Conservation (phyloP, 768 basidiomycete species). For the Amanita polypyramis region DNA sequence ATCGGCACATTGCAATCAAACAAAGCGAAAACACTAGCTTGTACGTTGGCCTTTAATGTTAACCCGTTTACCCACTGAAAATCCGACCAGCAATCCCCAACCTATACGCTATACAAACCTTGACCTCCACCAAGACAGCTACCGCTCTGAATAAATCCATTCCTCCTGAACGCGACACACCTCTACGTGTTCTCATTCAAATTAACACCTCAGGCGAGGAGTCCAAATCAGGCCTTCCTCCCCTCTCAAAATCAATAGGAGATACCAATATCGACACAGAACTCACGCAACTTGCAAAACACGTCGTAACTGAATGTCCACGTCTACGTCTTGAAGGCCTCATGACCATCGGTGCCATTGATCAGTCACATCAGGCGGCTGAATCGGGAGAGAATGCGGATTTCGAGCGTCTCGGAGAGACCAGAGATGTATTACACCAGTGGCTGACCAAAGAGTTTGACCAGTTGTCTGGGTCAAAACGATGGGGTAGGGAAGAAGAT, state of each 20-base stretch:
- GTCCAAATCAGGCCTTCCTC: constrained; percentile 76
- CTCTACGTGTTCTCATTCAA: constrained; percentile 80
- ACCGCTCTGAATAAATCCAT: constrained; percentile 69
- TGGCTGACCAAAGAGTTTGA: constrained; percentile 25
- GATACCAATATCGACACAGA: constrained; percentile 31
- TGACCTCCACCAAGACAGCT: constrained; percentile 76
- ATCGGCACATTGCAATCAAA: constrained; percentile 92
- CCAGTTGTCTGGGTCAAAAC: constrained; percentile 10
- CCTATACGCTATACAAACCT: constrained; percentile 77
- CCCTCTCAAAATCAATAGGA: constrained; percentile 24
- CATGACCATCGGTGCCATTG: constrained; percentile 93
- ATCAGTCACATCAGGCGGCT: constrained; percentile 48
- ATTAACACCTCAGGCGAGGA: constrained; percentile 95
- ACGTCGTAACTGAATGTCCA: constrained; percentile 67
- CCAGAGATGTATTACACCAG: constrained; percentile 46
- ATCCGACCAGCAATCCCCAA: constrained; percentile 69
- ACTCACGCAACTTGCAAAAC: constrained; percentile 52
- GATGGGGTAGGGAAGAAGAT: constrained; percentile 37
- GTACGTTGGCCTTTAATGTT: constrained; percentile 29
- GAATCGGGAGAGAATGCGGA: constrained; percentile 48
- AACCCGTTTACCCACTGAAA: background rate
- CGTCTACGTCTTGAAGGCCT: constrained; percentile 70
- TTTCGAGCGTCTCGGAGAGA: constrained; percentile 59
- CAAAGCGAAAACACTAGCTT: constrained; percentile 81
- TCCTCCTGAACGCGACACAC: constrained; percentile 37